These are phyloP conservation scores for Aspergillus terreus DNA, from an alignment of 2,329 filamentous ascomycete genomes.

Conservation along the genomic window DNA sequence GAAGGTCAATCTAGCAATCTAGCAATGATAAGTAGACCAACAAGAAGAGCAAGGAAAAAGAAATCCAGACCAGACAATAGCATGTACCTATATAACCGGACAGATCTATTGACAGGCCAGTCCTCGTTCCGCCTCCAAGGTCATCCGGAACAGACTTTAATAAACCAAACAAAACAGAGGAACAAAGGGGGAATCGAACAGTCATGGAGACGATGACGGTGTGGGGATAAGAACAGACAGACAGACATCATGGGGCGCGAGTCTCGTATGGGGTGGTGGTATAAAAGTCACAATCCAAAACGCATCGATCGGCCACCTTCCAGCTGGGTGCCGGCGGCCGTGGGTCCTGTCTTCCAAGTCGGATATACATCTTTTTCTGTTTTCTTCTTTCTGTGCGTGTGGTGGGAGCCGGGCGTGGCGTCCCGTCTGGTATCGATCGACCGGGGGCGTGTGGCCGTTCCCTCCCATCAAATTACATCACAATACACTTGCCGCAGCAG, in stretches of 20 bases:
- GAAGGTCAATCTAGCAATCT: too few relatives aligned
- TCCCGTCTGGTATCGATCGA: constrained; percentile 7
- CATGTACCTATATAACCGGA: constrained; percentile 20
- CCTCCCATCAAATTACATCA: constrained; percentile 58
- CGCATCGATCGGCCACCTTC: constrained; percentile 20
- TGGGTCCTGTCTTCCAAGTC: constrained; percentile 13
- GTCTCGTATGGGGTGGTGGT: constrained; percentile 17
- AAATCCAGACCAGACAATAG: constrained; percentile 10
- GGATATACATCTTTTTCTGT: constrained; percentile 9
- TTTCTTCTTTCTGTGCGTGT: constrained; percentile 12
- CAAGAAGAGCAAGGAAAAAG: too few relatives aligned
- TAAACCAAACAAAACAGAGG: constrained; percentile 19
- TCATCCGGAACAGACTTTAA: constrained; percentile 27
- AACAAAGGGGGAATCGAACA: constrained; percentile 41
- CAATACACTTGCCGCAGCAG: constrained; percentile 80
- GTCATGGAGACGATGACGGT: constrained; percentile 38
- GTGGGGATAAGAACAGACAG: constrained; percentile 18
- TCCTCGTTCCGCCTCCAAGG: constrained; percentile 21
- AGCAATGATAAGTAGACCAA: too few relatives aligned
- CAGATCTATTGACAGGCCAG: constrained; percentile 30
- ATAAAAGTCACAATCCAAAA: constrained; percentile 21
- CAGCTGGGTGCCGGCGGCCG: constrained; percentile 15
- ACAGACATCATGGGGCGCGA: constrained; percentile 28
- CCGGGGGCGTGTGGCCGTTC: constrained; percentile 11
- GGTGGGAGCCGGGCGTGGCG: background rate